Percentiles rank a stretch among this genome's conserved stretches.
Conservation (phyloP, 495 filamentous ascomycete species). For the Aspergillus leporis region DNA sequence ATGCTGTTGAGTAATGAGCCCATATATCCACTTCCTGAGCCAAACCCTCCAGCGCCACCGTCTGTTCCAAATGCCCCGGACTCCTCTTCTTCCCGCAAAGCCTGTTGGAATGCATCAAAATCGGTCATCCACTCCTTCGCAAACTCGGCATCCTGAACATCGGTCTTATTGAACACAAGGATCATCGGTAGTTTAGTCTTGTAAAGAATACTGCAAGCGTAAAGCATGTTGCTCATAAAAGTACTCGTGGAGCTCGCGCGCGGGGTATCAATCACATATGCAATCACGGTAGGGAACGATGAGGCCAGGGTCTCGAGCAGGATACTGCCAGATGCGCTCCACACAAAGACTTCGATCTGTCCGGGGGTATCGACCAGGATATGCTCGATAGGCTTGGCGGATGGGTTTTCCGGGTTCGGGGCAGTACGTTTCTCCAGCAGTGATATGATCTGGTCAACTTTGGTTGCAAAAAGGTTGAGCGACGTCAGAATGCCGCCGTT, state of each 20-base stretch:
- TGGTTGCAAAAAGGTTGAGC: conserved; percentile 94
- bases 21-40: conserved; percentile 91
- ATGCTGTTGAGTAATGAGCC: conserved; percentile 94
- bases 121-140: conserved; percentile 99
- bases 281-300: conserved; percentile 92
- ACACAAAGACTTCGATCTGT: conserved; percentile 98
- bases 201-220: conserved; percentile 96
- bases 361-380: conserved; percentile 95
- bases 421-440: conserved; percentile 84
- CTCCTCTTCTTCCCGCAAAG: conserved; percentile 77
- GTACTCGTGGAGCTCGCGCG: conserved; percentile 88
- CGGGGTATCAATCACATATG: conserved; percentile 96
- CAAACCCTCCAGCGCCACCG: conserved; percentile 58
- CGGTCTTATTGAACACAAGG: conserved; percentile 97
- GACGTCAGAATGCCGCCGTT: conserved; percentile 98
- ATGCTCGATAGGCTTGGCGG: conserved; percentile 68
- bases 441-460: conserved; percentile 89
- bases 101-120: conserved; percentile 91
- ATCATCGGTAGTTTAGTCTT: conserved; percentile 99
- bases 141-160: conserved; percentile 85
- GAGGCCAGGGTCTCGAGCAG: conserved; percentile 91
- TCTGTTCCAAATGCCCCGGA: conserved; percentile 73
- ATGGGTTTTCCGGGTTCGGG: conserved; percentile 61
- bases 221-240: conserved; percentile 99
- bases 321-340: conserved; percentile 91